These are phyloP conservation scores for Aspergillus puulaauensis DNA, from an alignment of 2,329 filamentous ascomycete species.

Conservation along the genomic window DNA sequence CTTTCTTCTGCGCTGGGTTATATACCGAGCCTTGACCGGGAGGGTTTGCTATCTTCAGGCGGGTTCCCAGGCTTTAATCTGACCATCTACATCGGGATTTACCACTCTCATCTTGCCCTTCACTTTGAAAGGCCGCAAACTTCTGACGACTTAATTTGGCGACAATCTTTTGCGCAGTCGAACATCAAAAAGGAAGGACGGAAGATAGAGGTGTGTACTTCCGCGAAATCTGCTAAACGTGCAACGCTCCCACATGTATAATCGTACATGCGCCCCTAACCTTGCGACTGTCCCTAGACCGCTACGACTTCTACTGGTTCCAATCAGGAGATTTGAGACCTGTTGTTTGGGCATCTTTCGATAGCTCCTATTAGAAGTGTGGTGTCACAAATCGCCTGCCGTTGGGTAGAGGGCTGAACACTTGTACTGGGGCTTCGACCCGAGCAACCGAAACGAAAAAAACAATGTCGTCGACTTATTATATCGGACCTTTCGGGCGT, in stretches of 20 bases:
- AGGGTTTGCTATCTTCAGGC: not conserved
- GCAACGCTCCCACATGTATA: not conserved
- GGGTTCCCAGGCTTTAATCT: not conserved
- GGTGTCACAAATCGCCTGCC: not conserved
- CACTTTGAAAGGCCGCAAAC: not conserved
- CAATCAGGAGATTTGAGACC: not conserved
- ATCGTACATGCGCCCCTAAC: not conserved
- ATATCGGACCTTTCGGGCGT: slow-evolving; percentile 41
- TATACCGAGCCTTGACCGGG: slow-evolving; percentile 4
- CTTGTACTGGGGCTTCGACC: not conserved
- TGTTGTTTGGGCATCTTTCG: not conserved
- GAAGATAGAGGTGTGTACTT: not conserved
- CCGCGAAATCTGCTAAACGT: too few relatives aligned
- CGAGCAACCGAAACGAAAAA: not conserved
- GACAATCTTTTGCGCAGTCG: not conserved
- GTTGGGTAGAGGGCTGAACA: not conserved
- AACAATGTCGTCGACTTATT: slow-evolving; percentile 36
- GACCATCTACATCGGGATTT: not conserved
- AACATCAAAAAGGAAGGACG: not conserved
- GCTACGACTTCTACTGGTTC: not conserved
- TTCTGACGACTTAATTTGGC: not conserved
- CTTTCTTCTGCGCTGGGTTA: not conserved
- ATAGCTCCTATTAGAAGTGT: not conserved
- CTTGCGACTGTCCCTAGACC: not conserved
- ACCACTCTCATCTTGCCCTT: not conserved